Evolutionary conservation across 371 early-diverging fungal genomes (phyloP), one percentile per base, ranked within the genome.

Genomic region (Saksenaea vasiformis): DNA sequence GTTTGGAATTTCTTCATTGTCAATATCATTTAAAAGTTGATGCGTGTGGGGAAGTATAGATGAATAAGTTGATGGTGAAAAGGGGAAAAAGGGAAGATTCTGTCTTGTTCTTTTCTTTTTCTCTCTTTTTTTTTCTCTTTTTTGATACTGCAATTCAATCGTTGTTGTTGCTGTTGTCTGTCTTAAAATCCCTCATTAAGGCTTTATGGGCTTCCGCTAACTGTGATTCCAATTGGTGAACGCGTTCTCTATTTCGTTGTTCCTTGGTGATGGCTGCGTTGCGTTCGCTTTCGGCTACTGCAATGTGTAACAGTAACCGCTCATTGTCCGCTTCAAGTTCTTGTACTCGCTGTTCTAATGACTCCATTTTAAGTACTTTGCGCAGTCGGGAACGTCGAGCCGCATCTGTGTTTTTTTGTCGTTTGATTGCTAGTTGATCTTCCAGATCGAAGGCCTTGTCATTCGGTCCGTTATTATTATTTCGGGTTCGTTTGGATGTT

Each of bases 311-410:
- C 64, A 73, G 76, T 55, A 89, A 72, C 17, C 70, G 67, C 55
- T 66, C 74, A 70, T 91, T 90, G 58, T 92, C 87, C 28, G 72
- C 58, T 70, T 92, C 91, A 8, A 95, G 83, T 59, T 86, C 85
- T 4, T 72, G 70, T 36, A 90, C 91, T 53, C 85, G 84, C 55
- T 58, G 61, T 74, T 93, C 93, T 28, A 95, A 85, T 24, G 84
- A 77, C 67, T 91, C 91, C 69, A 95, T 82, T 64, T 85, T 83
- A 55, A 82, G 77, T 56, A 89, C 76, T 85, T 92, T 94, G 73
- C 90, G 87, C 59, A 85, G 78, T 39, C 95, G 90, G 22, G 91
- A 91, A 60, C 94, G 91, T 39, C 94, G 87, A 27, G 95, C 95
- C 2, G 95, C 94, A 65, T 93, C 93, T 22, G 93, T 93, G 81